Conservation (phyloP, 2,329 filamentous ascomycete species). For the Pseudocercospora cruenta region DNA sequence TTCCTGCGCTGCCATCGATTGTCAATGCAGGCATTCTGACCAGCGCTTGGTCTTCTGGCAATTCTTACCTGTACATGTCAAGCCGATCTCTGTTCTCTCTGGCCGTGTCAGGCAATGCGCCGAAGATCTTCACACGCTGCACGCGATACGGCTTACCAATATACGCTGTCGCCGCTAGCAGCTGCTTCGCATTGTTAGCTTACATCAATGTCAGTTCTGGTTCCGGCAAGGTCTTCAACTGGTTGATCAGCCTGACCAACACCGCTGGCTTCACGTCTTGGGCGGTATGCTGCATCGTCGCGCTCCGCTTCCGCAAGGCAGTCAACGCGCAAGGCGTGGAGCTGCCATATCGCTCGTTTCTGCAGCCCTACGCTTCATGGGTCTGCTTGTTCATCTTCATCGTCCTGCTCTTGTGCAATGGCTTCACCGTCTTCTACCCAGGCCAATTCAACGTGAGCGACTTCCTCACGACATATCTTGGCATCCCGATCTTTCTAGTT, state of each 20-base stretch:
- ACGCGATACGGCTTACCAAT: not conserved
- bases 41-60: not conserved
- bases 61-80: constrained; percentile 3
- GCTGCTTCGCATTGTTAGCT: not conserved
- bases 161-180: not conserved
- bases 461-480: constrained; percentile 53
- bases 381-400: not conserved
- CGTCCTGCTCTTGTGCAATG: not conserved
- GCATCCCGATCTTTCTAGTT: constrained; percentile 53
- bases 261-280: not conserved
- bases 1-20: constrained; percentile 64
- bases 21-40: not conserved
- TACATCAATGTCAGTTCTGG: not conserved
- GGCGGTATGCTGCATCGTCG: not conserved
- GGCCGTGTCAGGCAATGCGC: not conserved
- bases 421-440: not conserved
- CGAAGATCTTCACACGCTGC: not conserved
- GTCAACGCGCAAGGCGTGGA: not conserved
- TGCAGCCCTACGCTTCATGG: not conserved
- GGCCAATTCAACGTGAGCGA: not conserved
- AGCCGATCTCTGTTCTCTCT: not conserved
- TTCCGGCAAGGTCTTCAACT: not conserved
- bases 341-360: constrained; percentile 1
- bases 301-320: not conserved
- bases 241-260: not conserved